These are phyloP conservation scores for Trichoderma orchidacearum DNA, from an alignment of 495 filamentous ascomycete species.

Conservation along the genomic window DNA sequence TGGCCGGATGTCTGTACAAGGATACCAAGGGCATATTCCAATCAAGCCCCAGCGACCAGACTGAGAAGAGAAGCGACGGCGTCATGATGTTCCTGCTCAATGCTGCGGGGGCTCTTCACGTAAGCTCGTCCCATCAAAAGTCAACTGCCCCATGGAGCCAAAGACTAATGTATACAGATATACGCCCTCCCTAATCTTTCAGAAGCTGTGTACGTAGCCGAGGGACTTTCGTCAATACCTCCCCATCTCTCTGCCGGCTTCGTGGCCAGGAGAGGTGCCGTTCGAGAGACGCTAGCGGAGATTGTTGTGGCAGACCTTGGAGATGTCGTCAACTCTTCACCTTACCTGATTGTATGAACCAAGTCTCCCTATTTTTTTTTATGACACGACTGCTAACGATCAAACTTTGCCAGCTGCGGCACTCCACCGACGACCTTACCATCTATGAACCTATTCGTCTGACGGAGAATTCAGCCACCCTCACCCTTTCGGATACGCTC, in stretches of 20 bases:
- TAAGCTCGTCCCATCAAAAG: slow-evolving; percentile 21
- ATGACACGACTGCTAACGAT: slow-evolving; percentile 2
- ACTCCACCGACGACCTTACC: slow-evolving; percentile 66
- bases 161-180: slow-evolving; percentile 23
- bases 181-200: slow-evolving; percentile 49
- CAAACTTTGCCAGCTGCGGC: slow-evolving; percentile 45
- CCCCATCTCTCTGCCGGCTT: slow-evolving; percentile 62
- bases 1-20: slow-evolving; percentile 65
- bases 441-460: slow-evolving; percentile 69
- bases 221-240: slow-evolving; percentile 65
- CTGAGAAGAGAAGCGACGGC: slow-evolving; percentile 28
- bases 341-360: slow-evolving; percentile 59
- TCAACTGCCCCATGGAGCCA: not conserved
- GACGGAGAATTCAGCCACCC: slow-evolving; percentile 12
- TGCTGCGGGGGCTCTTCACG: slow-evolving; percentile 55
- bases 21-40: slow-evolving; percentile 47
- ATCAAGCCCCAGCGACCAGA: slow-evolving; percentile 19
- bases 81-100: slow-evolving; percentile 65
- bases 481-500: slow-evolving; percentile 32
- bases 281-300: slow-evolving; percentile 60
- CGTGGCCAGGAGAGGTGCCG: slow-evolving; percentile 48
- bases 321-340: slow-evolving; percentile 49
- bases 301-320: slow-evolving; percentile 75
- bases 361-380: slow-evolving; percentile 8
- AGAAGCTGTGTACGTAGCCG: slow-evolving; percentile 46